A percentile compares a stretch with the other conserved stretches of the same genome.
These are phyloP conservation scores for Phytophthora colocasiae DNA, from an alignment of 352 stramenopile species.

Conservation along the genomic window DNA sequence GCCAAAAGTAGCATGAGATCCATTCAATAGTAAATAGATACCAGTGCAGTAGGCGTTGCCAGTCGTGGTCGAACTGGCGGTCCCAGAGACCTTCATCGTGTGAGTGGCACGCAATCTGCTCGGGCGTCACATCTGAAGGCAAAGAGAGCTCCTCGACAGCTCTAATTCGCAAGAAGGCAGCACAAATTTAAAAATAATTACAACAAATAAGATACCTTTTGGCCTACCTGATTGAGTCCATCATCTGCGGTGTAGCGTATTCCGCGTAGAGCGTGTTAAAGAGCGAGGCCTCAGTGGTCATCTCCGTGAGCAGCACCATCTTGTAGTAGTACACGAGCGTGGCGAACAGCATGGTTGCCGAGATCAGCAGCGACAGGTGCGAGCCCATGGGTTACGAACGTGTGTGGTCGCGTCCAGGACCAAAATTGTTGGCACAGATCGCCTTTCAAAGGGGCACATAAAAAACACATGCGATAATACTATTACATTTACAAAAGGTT, in stretches of 20 bases:
- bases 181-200: too few relatives aligned
- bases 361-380: slow-evolving; percentile 63
- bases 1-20: too few relatives aligned
- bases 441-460: too few relatives aligned
- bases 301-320: slow-evolving; percentile 77
- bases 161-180: slow-evolving; percentile 18
- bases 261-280: slow-evolving; percentile 84
- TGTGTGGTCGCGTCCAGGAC: too few relatives aligned
- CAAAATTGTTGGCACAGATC: too few relatives aligned
- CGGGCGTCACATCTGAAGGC: slow-evolving; percentile 33
- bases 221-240: slow-evolving; percentile 60
- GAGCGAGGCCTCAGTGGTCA: slow-evolving; percentile 70
- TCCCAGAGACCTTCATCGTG: slow-evolving; percentile 53
- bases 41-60: slow-evolving; percentile 72
- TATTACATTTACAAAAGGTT: too few relatives aligned
- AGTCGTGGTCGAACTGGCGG: slow-evolving; percentile 65
- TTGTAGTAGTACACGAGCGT: slow-evolving; percentile 80
- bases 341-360: slow-evolving; percentile 58
- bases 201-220: neutral
- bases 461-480: too few relatives aligned
- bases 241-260: slow-evolving; percentile 66
- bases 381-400: slow-evolving; percentile 31
- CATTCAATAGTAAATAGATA: slow-evolving; percentile 9
- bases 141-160: slow-evolving; percentile 70
- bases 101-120: slow-evolving; percentile 58